Evolutionary conservation across 78 protist genomes (phyloP).

Genomic region (Monosiga brevicollis): DNA sequence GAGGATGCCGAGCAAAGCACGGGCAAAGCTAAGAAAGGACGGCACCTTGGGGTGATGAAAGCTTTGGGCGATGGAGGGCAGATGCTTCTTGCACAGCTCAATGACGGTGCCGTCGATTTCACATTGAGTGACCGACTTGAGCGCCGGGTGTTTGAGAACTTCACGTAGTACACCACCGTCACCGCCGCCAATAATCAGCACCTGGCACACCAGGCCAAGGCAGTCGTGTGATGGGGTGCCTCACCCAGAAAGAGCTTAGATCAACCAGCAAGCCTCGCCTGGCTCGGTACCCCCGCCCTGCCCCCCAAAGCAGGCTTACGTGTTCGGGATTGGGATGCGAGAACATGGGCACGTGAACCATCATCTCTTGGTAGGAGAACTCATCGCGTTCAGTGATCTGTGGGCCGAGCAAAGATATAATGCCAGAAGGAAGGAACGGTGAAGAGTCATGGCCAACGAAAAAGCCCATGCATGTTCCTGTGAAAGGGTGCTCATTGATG

Average conservation of each 20-base stretch:
- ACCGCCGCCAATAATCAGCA: conserved; percentile 96
- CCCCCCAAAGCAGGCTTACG: conserved; percentile 10
- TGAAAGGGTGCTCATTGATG: not conserved
- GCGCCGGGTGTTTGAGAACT: conserved; percentile 57
- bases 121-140: conserved; percentile 67
- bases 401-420: no score
- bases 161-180: conserved; percentile 97
- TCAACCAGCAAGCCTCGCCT: not conserved
- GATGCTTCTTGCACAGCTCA: conserved; percentile 51
- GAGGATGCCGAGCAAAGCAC: no score
- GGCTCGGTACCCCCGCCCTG: not conserved
- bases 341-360: conserved; percentile 80
- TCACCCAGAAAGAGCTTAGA: not conserved
- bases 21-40: no score
- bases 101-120: conserved; percentile 73
- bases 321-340: conserved; percentile 75
- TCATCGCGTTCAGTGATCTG: conserved; percentile 88
- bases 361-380: conserved; percentile 93
- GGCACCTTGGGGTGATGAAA: conserved; percentile 77
- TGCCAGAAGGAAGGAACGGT: not conserved
- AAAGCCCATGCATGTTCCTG: no score
- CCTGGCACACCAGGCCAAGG: not conserved
- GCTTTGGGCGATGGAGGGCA: conserved; percentile 56
- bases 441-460: not conserved
- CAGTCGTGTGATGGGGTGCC: not conserved